phyloP scores from a whole-genome alignment of 495 filamentous ascomycete species.

The Cudoniella acicularis region DNA sequence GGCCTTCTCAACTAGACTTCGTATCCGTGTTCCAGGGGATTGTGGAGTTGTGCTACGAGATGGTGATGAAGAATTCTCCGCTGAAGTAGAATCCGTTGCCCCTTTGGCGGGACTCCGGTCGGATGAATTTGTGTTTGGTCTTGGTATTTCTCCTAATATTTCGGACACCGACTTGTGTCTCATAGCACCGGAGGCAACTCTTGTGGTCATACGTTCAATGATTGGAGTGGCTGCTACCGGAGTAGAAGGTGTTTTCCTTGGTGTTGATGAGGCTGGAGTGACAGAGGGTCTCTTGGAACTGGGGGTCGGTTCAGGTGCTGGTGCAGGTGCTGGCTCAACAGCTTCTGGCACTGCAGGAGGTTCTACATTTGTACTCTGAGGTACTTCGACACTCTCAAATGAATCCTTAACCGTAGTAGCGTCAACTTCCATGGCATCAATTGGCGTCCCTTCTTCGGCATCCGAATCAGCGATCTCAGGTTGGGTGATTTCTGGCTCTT shows the following conservation, averaged over 20 bases:
- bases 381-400: constrained; percentile 15
- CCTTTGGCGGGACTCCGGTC: constrained; percentile 31
- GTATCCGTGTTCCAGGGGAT: constrained; percentile 44
- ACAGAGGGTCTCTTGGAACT: constrained; percentile 22
- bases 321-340: constrained; percentile 11
- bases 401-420: constrained; percentile 21
- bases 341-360: constrained; percentile 18
- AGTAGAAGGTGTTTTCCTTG: constrained; percentile 18
- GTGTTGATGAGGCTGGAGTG: constrained; percentile 17
- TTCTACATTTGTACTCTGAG: constrained; percentile 5
- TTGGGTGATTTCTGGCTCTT: neutral
- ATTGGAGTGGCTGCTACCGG: constrained; percentile 27
- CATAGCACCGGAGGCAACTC: constrained; percentile 63
- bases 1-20: constrained; percentile 51
- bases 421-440: constrained; percentile 23
- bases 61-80: constrained; percentile 31
- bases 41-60: constrained; percentile 33
- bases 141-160: constrained; percentile 62
- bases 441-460: constrained; percentile 7
- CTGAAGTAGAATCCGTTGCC: constrained; percentile 24
- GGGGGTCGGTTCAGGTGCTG: constrained; percentile 1
- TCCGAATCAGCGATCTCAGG: constrained; percentile 23
- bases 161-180: constrained; percentile 72
- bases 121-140: constrained; percentile 29
- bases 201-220: constrained; percentile 57